phyloP scores from a whole-genome alignment of 768 basidiomycete species.

The Phaeotremella fagi region DNA sequence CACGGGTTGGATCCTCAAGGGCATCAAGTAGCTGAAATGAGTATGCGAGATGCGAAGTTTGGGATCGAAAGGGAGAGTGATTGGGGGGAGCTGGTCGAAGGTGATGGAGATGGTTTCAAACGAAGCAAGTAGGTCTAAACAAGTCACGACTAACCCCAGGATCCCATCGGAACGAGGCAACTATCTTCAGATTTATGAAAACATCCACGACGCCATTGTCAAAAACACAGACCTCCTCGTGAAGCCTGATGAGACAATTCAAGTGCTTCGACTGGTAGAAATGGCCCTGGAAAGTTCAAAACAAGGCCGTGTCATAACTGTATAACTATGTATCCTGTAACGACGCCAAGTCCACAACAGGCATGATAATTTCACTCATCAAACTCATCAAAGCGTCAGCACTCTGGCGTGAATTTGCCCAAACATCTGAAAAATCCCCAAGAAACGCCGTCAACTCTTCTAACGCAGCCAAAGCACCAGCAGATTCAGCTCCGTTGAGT shows the following conservation, averaged over 20 bases:
- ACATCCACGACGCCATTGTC: slow-evolving; percentile 36
- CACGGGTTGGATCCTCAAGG: slow-evolving; percentile 12
- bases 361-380: slow-evolving; percentile 1
- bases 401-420: background rate
- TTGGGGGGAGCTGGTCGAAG: slow-evolving; percentile 2
- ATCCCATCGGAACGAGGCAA: slow-evolving; percentile 21
- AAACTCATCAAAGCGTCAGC: background rate
- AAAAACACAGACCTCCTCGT: slow-evolving; percentile 52
- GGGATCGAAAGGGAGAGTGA: slow-evolving; percentile 5
- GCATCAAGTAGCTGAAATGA: slow-evolving; percentile 8
- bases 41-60: background rate
- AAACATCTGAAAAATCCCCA: background rate
- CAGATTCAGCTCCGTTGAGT: background rate
- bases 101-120: no score
- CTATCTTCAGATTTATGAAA: slow-evolving; percentile 33
- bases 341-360: background rate
- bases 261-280: slow-evolving; percentile 73
- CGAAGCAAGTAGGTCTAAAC: no score
- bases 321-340: background rate
- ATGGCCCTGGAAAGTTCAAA: slow-evolving; percentile 63
- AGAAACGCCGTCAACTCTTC: background rate
- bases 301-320: slow-evolving; percentile 54
- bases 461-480: background rate
- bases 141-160: no score
- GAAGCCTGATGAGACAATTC: slow-evolving; percentile 68